These are phyloP conservation scores for Multifurca ochricompacta DNA, from an alignment of 768 basidiomycete genomes.

Conservation along the genomic window DNA sequence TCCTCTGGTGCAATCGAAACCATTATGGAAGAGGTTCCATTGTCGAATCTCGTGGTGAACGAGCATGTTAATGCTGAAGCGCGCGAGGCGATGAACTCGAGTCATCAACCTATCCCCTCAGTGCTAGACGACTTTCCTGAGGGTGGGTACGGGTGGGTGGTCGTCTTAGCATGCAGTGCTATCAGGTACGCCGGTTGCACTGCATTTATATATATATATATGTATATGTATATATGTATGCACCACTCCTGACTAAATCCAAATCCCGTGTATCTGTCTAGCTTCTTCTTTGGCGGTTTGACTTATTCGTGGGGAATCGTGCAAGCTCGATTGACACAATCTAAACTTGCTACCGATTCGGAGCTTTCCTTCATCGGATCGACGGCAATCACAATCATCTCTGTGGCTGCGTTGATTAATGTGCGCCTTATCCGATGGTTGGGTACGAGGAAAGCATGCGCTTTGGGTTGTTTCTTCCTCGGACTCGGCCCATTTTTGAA, in stretches of 20 bases:
- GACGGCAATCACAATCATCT: conserved; percentile 25
- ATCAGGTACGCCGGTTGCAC: conserved; percentile 22
- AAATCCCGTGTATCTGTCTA: too few relatives aligned
- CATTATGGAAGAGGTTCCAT: too few relatives aligned
- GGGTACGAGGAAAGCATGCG: conserved; percentile 26
- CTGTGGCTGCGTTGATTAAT: conserved; percentile 27
- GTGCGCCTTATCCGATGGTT: conserved; percentile 28
- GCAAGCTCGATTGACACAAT: conserved; percentile 27
- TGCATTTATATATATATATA: neutral
- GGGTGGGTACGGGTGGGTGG: conserved; percentile 30
- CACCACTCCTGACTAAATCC: neutral
- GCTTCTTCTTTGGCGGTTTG: neutral
- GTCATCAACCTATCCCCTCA: neutral
- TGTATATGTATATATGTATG: neutral
- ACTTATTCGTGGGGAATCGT: neutral
- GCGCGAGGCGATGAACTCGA: neutral
- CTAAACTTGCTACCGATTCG: conserved; percentile 24
- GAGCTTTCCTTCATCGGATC: conserved; percentile 31
- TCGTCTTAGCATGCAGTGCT: conserved; percentile 27
- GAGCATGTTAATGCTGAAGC: neutral
- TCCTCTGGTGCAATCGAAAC: too few relatives aligned
- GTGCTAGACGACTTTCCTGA: conserved; percentile 22
- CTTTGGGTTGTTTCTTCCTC: conserved; percentile 27
- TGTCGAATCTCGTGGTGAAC: neutral
- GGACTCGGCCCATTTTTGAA: conserved; percentile 28